These are phyloP conservation scores for Zygoascus meyerae DNA, from an alignment of 1,139 yeast genomes.

Conservation along the genomic window DNA sequence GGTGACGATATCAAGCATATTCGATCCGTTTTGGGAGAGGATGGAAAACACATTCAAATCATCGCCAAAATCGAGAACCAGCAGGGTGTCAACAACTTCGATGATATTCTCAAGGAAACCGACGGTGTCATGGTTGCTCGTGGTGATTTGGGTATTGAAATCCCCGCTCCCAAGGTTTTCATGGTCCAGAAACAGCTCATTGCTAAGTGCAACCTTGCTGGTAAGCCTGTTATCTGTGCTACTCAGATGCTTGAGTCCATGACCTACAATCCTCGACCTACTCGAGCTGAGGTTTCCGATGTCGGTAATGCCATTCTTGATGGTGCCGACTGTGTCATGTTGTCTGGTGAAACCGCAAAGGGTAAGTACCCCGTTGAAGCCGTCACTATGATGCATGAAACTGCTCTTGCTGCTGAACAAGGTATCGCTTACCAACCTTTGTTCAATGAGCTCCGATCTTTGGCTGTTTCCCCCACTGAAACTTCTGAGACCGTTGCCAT, in stretches of 20 bases:
- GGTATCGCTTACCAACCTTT: slow-evolving; percentile 86
- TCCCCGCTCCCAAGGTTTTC: slow-evolving; percentile 98
- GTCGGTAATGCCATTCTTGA: slow-evolving; percentile 98
- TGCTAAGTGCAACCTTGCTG: slow-evolving; percentile 98
- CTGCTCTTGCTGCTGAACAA: slow-evolving; percentile 93
- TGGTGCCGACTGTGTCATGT: slow-evolving; percentile 99
- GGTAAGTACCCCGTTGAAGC: slow-evolving; percentile 98
- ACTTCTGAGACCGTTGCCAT: slow-evolving; percentile 96
- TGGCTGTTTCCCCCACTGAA: slow-evolving; percentile 83
- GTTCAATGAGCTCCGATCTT: slow-evolving; percentile 82
- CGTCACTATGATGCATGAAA: slow-evolving; percentile 98
- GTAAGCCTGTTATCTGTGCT: slow-evolving; percentile 99
- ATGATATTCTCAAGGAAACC: slow-evolving; percentile 86
- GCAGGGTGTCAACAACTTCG: slow-evolving; percentile 99
- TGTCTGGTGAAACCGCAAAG: slow-evolving; percentile 99
- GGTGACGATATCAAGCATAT: slow-evolving; percentile 85
- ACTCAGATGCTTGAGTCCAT: slow-evolving; percentile 99
- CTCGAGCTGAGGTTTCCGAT: slow-evolving; percentile 99
- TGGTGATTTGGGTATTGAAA: slow-evolving; percentile 99
- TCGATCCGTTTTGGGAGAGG: slow-evolving; percentile 93
- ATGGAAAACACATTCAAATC: slow-evolving; percentile 92
- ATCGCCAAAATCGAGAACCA: slow-evolving; percentile 97
- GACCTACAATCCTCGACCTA: slow-evolving; percentile 99
- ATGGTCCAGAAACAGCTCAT: slow-evolving; percentile 98
- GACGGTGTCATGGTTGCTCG: slow-evolving; percentile 99